Base-by-base conservation (phyloP, 768 basidiomycete genomes). In the Chalciporus chontae region DNA sequence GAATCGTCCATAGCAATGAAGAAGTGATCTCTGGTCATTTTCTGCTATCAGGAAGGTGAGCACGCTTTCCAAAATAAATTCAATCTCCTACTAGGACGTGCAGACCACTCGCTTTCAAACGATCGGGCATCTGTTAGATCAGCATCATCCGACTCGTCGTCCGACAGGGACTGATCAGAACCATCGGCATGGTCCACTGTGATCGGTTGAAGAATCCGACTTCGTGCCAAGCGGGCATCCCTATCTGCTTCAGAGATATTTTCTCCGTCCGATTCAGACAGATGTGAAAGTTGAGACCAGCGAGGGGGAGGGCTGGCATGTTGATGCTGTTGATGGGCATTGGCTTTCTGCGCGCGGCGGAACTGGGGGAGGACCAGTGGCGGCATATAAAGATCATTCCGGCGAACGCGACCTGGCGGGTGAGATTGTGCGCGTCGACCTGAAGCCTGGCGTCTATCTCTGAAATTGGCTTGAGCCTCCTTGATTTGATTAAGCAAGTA, bases 61-160 rank as follows among this genome's bases (percentile, higher is more conserved):
- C 29, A 14, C 18, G 13, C 31, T 3, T 21, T 43, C 5, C 15
- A n/a, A 34, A n/a, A 29, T 13, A 43, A 21, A 21, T 21, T 24
- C 18, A 17, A 5, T 3, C 37, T 57, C 60, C 40, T 38, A 65
- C 65, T 45, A 40, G 44, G 74, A 77, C 44, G 71, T 69, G 62
- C 71, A 71, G 78, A 74, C 40, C 60, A 62, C 19, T 72, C 69
- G 43, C 69, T 74, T 15, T 66, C 67, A 17, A 59, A 68, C 9
- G 70, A 67, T 41, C 50, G 55, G 7, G 65, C 70, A 41, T 85
- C 84, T 2, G 81, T 85, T 43, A 87, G 61, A 59, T 85, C 85
- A 19, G 80, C 82, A 54, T 87, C 71, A 56, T 91, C 90, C 3
- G 90, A 91, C 65, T 92, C 90, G 54, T 90, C 89, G 43, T 81